Conservation (phyloP, 768 basidiomycete genomes). For the Mrakia frigida region DNA sequence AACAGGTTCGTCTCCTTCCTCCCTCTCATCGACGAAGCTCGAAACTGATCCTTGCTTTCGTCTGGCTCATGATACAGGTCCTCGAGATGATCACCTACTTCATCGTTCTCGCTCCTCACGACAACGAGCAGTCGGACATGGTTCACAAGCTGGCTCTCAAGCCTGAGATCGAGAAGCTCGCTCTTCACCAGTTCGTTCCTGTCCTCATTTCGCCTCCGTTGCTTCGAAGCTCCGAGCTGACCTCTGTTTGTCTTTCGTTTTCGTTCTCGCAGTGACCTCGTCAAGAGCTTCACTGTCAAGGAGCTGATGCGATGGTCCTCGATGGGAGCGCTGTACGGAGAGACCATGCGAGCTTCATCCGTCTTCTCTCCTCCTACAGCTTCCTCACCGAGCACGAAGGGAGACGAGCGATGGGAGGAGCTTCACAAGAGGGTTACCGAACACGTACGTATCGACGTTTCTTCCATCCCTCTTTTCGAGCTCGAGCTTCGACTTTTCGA, state of each 20-base stretch:
- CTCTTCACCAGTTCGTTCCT: slow-evolving; percentile 70
- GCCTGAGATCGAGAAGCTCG: slow-evolving; percentile 70
- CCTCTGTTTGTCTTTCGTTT: slow-evolving; percentile 71
- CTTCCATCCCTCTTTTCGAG: background rate
- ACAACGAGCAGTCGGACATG: slow-evolving; percentile 97
- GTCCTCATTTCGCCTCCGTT: slow-evolving; percentile 50
- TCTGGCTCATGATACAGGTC: slow-evolving; percentile 52
- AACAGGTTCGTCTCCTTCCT: slow-evolving; percentile 39
- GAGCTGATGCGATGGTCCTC: slow-evolving; percentile 82
- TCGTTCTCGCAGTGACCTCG: slow-evolving; percentile 42
- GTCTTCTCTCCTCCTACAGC: slow-evolving; percentile 61
- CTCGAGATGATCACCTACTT: slow-evolving; percentile 94
- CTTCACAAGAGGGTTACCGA: slow-evolving; percentile 93
- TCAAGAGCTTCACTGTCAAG: slow-evolving; percentile 44
- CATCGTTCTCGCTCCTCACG: slow-evolving; percentile 84
- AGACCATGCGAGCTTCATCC: slow-evolving; percentile 68
- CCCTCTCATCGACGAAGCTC: background rate
- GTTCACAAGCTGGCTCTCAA: slow-evolving; percentile 77
- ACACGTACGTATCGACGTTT: slow-evolving; percentile 61
- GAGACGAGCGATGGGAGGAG: slow-evolving; percentile 80
- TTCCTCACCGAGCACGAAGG: slow-evolving; percentile 39
- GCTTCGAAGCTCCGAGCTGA: slow-evolving; percentile 53
- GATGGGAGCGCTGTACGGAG: slow-evolving; percentile 80
- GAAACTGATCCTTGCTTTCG: background rate
- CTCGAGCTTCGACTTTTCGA: background rate